phyloP scores from a whole-genome alignment of 768 basidiomycete genomes.

The Agaricus sinodeliciosus region DNA sequence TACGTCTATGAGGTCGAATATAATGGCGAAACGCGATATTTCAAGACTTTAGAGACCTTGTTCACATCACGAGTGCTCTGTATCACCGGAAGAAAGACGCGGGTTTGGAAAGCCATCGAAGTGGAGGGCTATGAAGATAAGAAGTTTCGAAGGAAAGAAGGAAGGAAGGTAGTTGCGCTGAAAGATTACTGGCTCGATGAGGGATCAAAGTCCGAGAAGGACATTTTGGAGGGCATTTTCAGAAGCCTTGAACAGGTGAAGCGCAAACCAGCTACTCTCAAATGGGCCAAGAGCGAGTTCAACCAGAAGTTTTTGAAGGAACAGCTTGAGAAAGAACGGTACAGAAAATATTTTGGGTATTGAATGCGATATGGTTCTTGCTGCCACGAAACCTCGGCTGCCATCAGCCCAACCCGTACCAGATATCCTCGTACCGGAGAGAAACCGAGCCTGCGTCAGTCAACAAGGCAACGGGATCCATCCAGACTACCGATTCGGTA shows the following conservation, averaged over 20 bases:
- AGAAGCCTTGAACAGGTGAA: background rate
- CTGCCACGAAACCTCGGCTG: background rate
- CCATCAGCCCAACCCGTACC: background rate
- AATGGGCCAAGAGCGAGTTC: too few species aligned
- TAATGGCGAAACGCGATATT: background rate
- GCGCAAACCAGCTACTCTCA: too few species aligned
- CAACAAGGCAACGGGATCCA: too few species aligned
- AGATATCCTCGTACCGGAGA: too few species aligned
- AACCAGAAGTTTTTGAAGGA: background rate
- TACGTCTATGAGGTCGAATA: background rate
- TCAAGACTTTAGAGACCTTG: background rate
- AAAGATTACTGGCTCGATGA: conserved; percentile 17
- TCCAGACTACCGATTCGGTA: too few species aligned
- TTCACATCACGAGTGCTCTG: background rate
- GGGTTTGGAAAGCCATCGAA: conserved; percentile 12
- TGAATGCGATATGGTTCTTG: background rate
- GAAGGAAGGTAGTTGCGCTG: conserved; percentile 6
- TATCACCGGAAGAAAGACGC: conserved; percentile 9
- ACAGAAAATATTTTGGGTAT: background rate
- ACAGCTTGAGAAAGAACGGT: background rate
- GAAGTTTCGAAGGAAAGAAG: background rate
- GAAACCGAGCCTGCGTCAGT: too few species aligned
- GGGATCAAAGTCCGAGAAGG: conserved; percentile 5
- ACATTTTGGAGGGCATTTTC: conserved; percentile 13
- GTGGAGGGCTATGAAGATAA: background rate